Conservation (phyloP, 371 early-diverging fungal species). For the Mortierella sp. region DNA sequence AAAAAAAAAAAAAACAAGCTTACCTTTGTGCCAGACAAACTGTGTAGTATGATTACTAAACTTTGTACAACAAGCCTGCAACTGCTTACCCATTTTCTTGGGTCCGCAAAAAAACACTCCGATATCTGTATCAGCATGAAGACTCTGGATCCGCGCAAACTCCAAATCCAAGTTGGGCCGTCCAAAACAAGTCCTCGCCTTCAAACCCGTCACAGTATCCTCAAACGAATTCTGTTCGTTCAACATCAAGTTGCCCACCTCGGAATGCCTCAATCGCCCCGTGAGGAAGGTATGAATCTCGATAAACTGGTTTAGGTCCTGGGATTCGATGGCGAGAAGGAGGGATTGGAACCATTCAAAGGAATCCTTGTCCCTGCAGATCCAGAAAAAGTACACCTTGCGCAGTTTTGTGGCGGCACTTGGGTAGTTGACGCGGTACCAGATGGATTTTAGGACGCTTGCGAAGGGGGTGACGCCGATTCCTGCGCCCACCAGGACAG, state of each 20-base stretch:
- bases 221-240: conserved; percentile 63
- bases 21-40: conserved; percentile 47
- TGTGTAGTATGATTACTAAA: conserved; percentile 33
- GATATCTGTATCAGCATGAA: conserved; percentile 63
- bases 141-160: conserved; percentile 61
- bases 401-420: conserved; percentile 64
- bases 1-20: neutral
- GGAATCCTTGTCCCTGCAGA: conserved; percentile 80
- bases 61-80: conserved; percentile 53
- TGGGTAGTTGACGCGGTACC: conserved; percentile 62
- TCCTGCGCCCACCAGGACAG: conserved; percentile 86
- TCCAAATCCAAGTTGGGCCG: conserved; percentile 66
- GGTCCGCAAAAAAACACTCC: conserved; percentile 77
- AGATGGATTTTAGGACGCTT: conserved; percentile 60
- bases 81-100: conserved; percentile 60
- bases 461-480: conserved; percentile 78
- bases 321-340: conserved; percentile 75
- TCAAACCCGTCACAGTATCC: conserved; percentile 69
- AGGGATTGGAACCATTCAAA: conserved; percentile 87
- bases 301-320: conserved; percentile 72
- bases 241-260: conserved; percentile 65
- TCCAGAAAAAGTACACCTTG: conserved; percentile 92
- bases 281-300: conserved; percentile 84
- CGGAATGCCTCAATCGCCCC: conserved; percentile 63
- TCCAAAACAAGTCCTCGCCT: conserved; percentile 70